A percentile compares a stretch with the other conserved stretches of the same genome.
Conservation (phyloP, 345 rosid species). For the Pistacia vera region DNA sequence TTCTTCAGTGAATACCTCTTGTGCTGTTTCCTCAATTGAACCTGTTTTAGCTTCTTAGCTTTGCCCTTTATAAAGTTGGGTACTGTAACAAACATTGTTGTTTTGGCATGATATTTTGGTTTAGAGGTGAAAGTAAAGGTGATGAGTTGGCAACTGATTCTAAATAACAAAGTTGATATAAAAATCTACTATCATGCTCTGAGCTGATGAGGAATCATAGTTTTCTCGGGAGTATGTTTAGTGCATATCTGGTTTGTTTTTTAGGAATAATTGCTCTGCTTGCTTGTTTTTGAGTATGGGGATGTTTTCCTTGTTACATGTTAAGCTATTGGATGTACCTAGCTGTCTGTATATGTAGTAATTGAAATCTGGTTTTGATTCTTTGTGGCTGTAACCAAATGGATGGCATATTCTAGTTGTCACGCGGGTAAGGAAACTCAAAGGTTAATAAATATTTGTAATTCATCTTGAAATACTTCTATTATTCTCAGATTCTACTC, state of each 20-base stretch:
- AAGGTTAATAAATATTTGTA: not conserved
- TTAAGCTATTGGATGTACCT: not conserved
- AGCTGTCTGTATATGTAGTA: not conserved
- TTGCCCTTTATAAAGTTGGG: no score
- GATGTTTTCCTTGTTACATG: not conserved
- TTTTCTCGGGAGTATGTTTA: no score
- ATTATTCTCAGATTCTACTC: not conserved
- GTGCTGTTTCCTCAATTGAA: no score
- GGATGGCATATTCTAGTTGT: not conserved
- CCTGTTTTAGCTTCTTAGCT: no score
- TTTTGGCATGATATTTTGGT: no score
- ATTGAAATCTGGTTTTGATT: not conserved
- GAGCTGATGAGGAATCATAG: no score
- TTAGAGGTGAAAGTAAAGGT: no score
- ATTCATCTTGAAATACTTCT: not conserved
- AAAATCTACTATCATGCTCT: no score
- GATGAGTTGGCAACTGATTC: no score
- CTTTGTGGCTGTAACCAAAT: not conserved
- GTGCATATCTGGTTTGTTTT: not conserved
- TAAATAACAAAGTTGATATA: no score
- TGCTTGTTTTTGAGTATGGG: not conserved
- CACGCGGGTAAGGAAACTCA: not conserved
- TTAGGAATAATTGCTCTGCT: not conserved
- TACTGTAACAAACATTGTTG: no score
- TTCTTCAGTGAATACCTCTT: no score